Percentiles rank a stretch among this genome's conserved stretches.
These are phyloP conservation scores for Carex kokanica DNA, from an alignment of 176 grass and related monocot genomes.

Conservation along the genomic window DNA sequence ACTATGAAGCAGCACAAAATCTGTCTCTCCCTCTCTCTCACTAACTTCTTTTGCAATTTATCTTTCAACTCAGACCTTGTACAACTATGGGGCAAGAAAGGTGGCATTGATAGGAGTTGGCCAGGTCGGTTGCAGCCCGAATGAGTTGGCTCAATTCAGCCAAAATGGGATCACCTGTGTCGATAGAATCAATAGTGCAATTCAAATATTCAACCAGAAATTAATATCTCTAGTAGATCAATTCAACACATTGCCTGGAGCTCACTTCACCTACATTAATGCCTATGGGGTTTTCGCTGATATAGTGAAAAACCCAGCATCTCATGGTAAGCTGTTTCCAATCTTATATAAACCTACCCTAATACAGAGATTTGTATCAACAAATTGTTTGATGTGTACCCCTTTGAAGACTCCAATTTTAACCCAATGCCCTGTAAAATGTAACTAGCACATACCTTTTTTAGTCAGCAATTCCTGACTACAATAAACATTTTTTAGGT, in stretches of 20 bases:
- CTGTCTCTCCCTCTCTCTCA: background rate
- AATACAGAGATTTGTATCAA: background rate
- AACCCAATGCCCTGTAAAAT: background rate
- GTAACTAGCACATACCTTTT: background rate
- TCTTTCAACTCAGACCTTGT: constrained; percentile 39
- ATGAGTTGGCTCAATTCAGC: constrained; percentile 79
- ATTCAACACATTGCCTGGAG: constrained; percentile 62
- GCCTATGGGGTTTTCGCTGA: constrained; percentile 64
- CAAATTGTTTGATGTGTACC: background rate
- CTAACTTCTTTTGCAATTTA: background rate
- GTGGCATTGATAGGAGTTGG: constrained; percentile 81
- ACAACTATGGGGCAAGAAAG: constrained; percentile 74
- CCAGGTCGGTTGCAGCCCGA: constrained; percentile 80
- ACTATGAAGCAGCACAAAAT: background rate
- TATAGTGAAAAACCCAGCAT: constrained; percentile 38
- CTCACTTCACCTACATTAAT: constrained; percentile 89
- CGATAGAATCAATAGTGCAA: constrained; percentile 54
- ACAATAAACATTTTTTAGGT: background rate
- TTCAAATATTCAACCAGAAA: constrained; percentile 72
- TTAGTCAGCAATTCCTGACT: background rate
- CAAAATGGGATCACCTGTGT: constrained; percentile 57
- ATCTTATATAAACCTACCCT: background rate
- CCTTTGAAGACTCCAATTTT: background rate
- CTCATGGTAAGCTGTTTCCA: constrained; percentile 30
- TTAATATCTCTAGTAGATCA: constrained; percentile 50